Percentiles rank a stretch among this genome's conserved stretches.
phyloP scores from a whole-genome alignment of 176 grass and related monocot genomes.

The Rhynchospora pubera region DNA sequence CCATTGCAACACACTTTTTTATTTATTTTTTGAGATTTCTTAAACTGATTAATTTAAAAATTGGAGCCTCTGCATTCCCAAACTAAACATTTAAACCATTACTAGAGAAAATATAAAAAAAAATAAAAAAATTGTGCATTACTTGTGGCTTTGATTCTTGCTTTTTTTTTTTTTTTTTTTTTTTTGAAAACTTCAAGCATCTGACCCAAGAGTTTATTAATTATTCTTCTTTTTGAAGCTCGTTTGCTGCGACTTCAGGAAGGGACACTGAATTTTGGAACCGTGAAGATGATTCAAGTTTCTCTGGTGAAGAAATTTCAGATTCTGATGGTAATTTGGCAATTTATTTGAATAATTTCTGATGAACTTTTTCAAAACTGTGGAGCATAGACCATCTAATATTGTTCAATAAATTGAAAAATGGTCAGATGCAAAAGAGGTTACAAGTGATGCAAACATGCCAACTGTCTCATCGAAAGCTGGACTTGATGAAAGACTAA shows the following conservation, averaged over 20 bases:
- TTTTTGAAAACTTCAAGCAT: neutral
- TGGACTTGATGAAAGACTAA: conserved; percentile 57
- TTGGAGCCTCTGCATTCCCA: neutral
- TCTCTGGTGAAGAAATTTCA: conserved; percentile 70
- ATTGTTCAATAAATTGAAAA: neutral
- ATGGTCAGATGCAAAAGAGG: conserved; percentile 41
- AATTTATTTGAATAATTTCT: neutral
- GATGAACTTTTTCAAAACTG: neutral
- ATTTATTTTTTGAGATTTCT: neutral
- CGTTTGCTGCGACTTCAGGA: conserved; percentile 33
- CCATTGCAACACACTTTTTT: neutral
- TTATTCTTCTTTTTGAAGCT: conserved; percentile 41
- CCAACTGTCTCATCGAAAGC: conserved; percentile 53
- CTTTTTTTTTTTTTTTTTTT: neutral
- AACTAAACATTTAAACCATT: neutral
- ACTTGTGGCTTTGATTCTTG: neutral
- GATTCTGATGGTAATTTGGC: conserved; percentile 69
- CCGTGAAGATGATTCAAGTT: conserved; percentile 61
- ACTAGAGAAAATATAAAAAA: neutral
- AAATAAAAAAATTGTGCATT: neutral
- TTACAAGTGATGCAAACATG: conserved; percentile 26
- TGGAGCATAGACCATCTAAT: neutral
- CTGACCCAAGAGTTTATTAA: neutral
- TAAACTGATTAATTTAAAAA: neutral
- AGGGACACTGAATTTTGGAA: conserved; percentile 76